Conservation (phyloP, 176 grass and related monocot genomes). For the Pharus latifolius region DNA sequence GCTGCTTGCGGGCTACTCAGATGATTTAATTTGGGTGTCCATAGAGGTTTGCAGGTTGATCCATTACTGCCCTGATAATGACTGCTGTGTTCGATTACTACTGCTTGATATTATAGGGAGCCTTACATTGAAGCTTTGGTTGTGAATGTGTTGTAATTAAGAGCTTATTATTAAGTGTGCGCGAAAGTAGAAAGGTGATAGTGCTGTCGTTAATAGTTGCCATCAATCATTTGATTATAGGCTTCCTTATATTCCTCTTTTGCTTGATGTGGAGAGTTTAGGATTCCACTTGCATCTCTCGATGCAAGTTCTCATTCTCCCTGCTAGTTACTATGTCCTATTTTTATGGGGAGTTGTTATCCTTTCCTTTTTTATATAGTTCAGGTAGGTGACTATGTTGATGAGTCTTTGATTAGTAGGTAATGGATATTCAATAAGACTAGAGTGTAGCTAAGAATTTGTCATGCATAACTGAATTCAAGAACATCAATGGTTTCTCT, state of each 20-base stretch:
- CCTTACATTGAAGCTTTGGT: conserved; percentile 5
- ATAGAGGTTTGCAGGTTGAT: too few relatives aligned
- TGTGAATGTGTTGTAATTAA: not conserved
- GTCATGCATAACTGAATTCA: not conserved
- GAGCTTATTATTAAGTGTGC: not conserved
- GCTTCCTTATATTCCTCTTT: not conserved
- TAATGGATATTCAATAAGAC: not conserved
- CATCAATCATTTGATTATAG: not conserved
- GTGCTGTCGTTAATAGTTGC: not conserved
- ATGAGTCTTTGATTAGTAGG: not conserved
- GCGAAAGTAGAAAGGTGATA: conserved; percentile 13
- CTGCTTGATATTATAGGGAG: not conserved
- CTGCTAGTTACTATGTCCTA: not conserved
- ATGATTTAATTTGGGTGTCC: too few relatives aligned
- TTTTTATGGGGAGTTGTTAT: not conserved
- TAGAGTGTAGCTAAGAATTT: not conserved
- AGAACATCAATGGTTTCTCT: not conserved
- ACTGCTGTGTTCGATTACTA: not conserved
- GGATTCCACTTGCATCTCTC: not conserved
- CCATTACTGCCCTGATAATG: conserved; percentile 22
- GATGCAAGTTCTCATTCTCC: not conserved
- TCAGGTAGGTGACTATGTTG: not conserved
- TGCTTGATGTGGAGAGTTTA: conserved; percentile 10
- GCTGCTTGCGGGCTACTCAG: not conserved
- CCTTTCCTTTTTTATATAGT: not conserved